Percentiles rank a stretch among this genome's conserved stretches.
Conservation (phyloP, 306 rosid genomes). For the Corylus avellana region DNA sequence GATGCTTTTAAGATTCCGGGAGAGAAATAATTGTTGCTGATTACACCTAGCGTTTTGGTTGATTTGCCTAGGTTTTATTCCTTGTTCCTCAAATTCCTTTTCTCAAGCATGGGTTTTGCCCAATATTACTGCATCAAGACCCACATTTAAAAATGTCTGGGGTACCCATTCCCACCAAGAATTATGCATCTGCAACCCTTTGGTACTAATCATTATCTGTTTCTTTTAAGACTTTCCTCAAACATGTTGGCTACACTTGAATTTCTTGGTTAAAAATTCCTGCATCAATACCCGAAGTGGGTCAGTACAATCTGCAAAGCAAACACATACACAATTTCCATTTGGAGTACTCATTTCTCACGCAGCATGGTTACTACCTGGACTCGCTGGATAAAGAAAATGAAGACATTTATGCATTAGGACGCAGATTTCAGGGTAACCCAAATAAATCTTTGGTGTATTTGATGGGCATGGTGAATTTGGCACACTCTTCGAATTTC, state of each 20-base stretch:
- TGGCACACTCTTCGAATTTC: too few species aligned
- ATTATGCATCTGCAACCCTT: conserved; percentile 16
- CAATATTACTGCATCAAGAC: conserved; percentile 18
- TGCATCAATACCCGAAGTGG: conserved; percentile 42
- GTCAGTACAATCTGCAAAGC: conserved; percentile 44
- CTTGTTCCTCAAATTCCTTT: conserved; percentile 21
- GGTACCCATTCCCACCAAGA: conserved; percentile 13
- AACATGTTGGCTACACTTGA: conserved; percentile 32
- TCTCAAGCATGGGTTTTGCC: conserved; percentile 21
- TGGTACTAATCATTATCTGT: conserved; percentile 6
- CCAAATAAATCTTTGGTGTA: too few species aligned
- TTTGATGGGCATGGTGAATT: too few species aligned
- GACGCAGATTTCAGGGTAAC: too few species aligned
- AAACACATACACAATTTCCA: conserved; percentile 42
- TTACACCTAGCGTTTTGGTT: neutral
- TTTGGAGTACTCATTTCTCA: too few species aligned
- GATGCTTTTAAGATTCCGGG: neutral
- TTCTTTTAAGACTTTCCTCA: conserved; percentile 20
- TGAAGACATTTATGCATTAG: too few species aligned
- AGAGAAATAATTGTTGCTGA: conserved; percentile 1
- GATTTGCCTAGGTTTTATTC: conserved; percentile 38
- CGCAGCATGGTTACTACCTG: too few species aligned
- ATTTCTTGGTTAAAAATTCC: conserved; percentile 17
- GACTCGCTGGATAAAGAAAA: too few species aligned
- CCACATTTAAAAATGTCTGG: conserved; percentile 39